Base-by-base conservation (phyloP, 495 filamentous ascomycete species). In the Aspergillus conjunctus region DNA sequence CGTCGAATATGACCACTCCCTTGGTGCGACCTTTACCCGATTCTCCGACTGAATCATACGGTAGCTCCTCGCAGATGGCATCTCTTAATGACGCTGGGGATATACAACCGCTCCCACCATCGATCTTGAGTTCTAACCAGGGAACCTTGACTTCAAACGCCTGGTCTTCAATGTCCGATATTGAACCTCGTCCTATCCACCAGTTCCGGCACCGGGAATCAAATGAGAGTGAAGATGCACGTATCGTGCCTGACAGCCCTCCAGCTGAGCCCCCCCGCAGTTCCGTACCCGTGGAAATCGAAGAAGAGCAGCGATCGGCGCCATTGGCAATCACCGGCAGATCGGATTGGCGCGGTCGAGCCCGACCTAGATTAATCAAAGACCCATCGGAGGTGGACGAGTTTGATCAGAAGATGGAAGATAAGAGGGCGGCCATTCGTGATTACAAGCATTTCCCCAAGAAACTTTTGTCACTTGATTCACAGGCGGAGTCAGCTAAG, bases 1-100 rank as follows among this genome's bases (percentile, higher is more conserved):
- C 86, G 41, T 94, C 91, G 1, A 91, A 89, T 59, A 83, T 91
- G 67, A 83, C 88, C 12, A 96, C 91, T 0, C 91, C 91, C 1
- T 77, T 93, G 44, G 91, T 86, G 6, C 82, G 85, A 22, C 90
- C 91, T 6, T 73, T 89, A 39, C 76, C 81, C 4, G 85, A 86
- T 54, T 76, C 77, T 10, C 70, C 71, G 1, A 56, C 69, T 51
- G 71, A 64, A 21, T 74, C 72, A 15, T 72, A 66, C 65, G 63
- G 66, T 18, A 73, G 73, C 45, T 68, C 68, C 37, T 71, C 70
- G 26, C 70, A 68, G 7, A 64, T 74, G 7, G 68, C 70, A 22
- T 71, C 72, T 10, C 44, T 74, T 14, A 68, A 64, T 45, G 76
- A 79, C 48, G 62, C 68, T 8, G 58, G 71, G 14, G 77, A 75